phyloP scores from a whole-genome alignment of 371 early-diverging fungal genomes.

The Syncephalis plumigaleata region DNA sequence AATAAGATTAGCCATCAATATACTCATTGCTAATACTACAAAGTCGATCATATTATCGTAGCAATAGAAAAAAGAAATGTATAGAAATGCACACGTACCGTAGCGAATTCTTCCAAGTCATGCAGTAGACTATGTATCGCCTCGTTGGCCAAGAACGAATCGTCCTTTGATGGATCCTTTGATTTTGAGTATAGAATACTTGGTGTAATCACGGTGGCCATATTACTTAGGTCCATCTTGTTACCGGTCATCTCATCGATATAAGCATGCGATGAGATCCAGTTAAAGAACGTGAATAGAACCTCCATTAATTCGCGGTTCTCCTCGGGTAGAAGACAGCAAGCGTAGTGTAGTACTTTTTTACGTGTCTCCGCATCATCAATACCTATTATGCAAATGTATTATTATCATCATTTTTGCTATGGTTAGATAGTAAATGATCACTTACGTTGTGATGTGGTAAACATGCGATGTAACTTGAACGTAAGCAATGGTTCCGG shows the following conservation, averaged over 20 bases:
- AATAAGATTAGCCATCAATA: not conserved
- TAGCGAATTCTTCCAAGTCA: conserved; percentile 58
- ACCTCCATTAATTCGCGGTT: conserved; percentile 83
- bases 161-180: conserved; percentile 62
- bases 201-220: conserved; percentile 87
- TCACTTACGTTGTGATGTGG: conserved; percentile 50
- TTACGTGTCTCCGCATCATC: conserved; percentile 23
- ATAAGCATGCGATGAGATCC: conserved; percentile 51
- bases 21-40: no score
- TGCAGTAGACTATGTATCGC: conserved; percentile 51
- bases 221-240: conserved; percentile 76
- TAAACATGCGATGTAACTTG: conserved; percentile 62
- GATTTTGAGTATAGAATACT: conserved; percentile 74
- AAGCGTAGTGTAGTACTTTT: conserved; percentile 50
- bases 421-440: no score
- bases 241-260: conserved; percentile 52
- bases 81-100: conserved; percentile 15
- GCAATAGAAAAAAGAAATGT: not conserved
- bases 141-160: conserved; percentile 55
- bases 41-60: no score
- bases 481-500: conserved; percentile 90
- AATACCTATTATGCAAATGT: no score
- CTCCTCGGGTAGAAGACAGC: conserved; percentile 69
- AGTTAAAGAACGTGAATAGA: conserved; percentile 63
- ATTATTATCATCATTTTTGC: no score